A percentile compares a stretch with the other conserved stretches of the same genome.
Conservation (phyloP, 1,139 yeast genomes). For the Suhomyces choctaworum region DNA sequence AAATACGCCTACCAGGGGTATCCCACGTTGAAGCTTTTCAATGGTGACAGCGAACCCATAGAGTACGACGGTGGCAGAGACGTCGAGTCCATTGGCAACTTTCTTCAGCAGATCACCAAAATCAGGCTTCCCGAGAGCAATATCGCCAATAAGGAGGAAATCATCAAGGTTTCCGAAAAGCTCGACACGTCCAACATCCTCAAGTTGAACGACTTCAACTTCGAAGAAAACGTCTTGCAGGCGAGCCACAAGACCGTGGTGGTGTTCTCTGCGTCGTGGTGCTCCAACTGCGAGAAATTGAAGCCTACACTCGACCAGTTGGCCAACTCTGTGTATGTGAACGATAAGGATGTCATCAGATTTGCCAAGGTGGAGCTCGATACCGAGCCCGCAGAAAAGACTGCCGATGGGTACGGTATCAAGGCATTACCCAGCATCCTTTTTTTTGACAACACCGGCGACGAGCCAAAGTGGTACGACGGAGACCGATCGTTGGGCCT, state of each 20-base stretch:
- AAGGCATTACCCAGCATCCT: conserved; percentile 55
- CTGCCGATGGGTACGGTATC: conserved; percentile 46
- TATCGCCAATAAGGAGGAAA: conserved; percentile 6
- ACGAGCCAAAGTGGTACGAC: conserved; percentile 40
- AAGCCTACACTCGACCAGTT: conserved; percentile 32
- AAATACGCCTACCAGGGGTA: conserved; percentile 60
- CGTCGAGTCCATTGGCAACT: conserved; percentile 45
- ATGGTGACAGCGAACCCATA: conserved; percentile 50
- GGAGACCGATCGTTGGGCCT: conserved; percentile 45
- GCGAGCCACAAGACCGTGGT: conserved; percentile 27
- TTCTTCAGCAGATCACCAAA: conserved; percentile 40
- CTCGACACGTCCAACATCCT: conserved; percentile 21
- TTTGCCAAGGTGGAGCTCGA: conserved; percentile 52
- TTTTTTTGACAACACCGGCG: conserved; percentile 36
- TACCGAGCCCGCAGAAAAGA: conserved; percentile 42
- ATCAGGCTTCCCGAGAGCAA: conserved; percentile 21
- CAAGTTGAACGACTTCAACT: conserved; percentile 35
- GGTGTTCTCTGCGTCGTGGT: conserved; percentile 43
- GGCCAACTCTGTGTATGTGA: conserved; percentile 32
- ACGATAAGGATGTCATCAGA: conserved; percentile 35
- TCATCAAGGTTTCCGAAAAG: conserved; percentile 3
- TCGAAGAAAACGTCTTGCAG: conserved; percentile 32
- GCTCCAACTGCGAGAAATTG: conserved; percentile 30
- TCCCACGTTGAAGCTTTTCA: conserved; percentile 64
- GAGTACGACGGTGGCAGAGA: conserved; percentile 53